Base-by-base conservation (phyloP, 495 filamentous ascomycete genomes). In the Neurospora tetraspora region DNA sequence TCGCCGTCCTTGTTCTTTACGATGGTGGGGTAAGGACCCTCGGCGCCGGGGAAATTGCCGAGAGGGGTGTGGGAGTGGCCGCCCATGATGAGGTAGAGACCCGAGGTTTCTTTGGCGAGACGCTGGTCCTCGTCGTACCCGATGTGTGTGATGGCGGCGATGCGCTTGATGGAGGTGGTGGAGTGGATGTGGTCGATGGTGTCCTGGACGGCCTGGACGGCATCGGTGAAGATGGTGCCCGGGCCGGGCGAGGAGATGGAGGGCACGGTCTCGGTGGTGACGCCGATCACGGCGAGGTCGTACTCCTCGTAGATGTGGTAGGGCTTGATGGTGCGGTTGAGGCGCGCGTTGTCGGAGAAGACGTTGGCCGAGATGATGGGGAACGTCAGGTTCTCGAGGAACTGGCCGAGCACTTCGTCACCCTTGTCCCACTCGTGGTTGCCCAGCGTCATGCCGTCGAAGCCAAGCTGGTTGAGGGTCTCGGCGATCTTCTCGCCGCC, bases 401-500 rank as follows among this genome's bases (percentile, higher is more conserved):
- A 87, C 37, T 86, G 76, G 37, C 83, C 86, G 6, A 87, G 79
- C 73, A 81, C 71, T 36, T 87, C 85, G 37, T 87, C 85, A 37
- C 86, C 85, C 16, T 79, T 76, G 72, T 89, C 87, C 70, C 85
- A 89, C 73, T 89, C 88, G 74, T 89, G 87, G 76, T 90, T 89
- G 39, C 88, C 88, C 12, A 89, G 73, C n/a, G 86, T 88, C 87
- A 89, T 88, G 72, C 81, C 85, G 74, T 87, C 84, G 72, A 90
- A 88, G 18, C 82, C 84, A 39, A 90, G 76, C 73, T 89, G 83
- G 71, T 90, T 89, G 70, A 90, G 79, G 11, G 86, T 88, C 39
- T 88, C 85, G 45, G 86, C 87, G 69, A 89, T 89, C 82, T 89
- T 89, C 79, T 88, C 85, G n/a, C 87, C 87, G 37, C 85, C 83